Evolutionary conservation across 1,284 basidiomycete genomes (phyloP).

Genomic region (Sanghuangporus sanghuang): DNA sequence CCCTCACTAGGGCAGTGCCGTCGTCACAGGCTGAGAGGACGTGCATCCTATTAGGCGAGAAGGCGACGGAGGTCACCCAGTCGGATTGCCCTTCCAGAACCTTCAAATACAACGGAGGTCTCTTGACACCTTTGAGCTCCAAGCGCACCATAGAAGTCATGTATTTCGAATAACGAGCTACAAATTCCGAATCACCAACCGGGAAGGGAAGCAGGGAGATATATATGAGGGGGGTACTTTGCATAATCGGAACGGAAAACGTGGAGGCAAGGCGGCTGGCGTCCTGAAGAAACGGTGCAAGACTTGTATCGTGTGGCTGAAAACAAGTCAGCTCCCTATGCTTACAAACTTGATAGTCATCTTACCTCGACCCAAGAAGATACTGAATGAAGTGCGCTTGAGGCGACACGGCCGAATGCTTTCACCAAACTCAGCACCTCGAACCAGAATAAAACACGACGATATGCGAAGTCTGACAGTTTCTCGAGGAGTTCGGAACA

Average conservation of each 20-base stretch:
- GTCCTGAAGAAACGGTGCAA: background rate
- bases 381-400: background rate
- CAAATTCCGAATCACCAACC: constrained; percentile 9
- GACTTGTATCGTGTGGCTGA: background rate
- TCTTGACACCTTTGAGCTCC: background rate
- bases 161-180: background rate
- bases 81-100: background rate
- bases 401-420: background rate
- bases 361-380: background rate
- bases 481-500: background rate
- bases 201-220: constrained; percentile 22
- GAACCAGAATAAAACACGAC: constrained; percentile 15
- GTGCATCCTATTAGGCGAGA: background rate
- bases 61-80: background rate
- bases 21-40: no score
- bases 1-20: no score
- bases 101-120: background rate
- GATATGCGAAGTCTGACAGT: constrained; percentile 17
- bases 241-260: constrained; percentile 16
- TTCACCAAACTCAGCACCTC: constrained; percentile 22
- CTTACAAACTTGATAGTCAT: background rate
- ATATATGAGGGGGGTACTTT: constrained; percentile 23
- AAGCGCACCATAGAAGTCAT: background rate
- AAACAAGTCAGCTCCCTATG: background rate
- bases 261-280: constrained; percentile 15